Evolutionary conservation across 345 rosid genomes (phyloP), one percentile per base, ranked within the genome.

Genomic region (Eucalyptus tenuipes): DNA sequence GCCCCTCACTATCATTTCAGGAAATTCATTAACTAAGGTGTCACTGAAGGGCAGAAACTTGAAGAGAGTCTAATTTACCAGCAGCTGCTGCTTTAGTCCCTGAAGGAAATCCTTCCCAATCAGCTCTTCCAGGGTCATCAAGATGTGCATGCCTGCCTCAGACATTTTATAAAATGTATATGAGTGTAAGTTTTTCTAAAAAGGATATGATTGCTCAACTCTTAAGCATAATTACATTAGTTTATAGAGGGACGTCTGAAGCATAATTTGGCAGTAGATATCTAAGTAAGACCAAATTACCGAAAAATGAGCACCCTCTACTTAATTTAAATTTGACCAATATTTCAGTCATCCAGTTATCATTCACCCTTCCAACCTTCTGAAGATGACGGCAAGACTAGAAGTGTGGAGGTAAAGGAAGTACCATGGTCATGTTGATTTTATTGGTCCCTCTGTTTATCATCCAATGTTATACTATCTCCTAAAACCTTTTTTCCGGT

Each of bases 41-140:
- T 75, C 33, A 44, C 24, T 29, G 25, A 24, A 45, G 66, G 44
- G 82, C 29, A 61, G 80, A 86, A 25, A 31, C 80, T 29, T 40
- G 88, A 27, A 8, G 31, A 66, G 22, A 79, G 33, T 59, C 88
- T 79, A 82, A 12, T n/a, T 47, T 90, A 98, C 99, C 98, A 88
- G 99, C 99, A 89, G 98, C 98, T 89, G 99, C 99, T 85, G 99
- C 99, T 91, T 92, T 96, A 85, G 99, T 98, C 86, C 99, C 99
- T 31, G 99, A 94, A 88, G 96, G 94, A 93, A 96, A 98, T 47
- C 99, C 99, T 94, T 98, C 99, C 99, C 99, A 98, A 85, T 98
- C 98, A 90, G 94, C 89, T 93, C 97, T 95, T 88, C 99, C 98
- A n/a, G 99, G 99, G 92, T 97, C 99, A 94, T 98, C 98, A 89